Conservation (phyloP, 2,329 filamentous ascomycete genomes). For the Ophiostoma quercus region DNA sequence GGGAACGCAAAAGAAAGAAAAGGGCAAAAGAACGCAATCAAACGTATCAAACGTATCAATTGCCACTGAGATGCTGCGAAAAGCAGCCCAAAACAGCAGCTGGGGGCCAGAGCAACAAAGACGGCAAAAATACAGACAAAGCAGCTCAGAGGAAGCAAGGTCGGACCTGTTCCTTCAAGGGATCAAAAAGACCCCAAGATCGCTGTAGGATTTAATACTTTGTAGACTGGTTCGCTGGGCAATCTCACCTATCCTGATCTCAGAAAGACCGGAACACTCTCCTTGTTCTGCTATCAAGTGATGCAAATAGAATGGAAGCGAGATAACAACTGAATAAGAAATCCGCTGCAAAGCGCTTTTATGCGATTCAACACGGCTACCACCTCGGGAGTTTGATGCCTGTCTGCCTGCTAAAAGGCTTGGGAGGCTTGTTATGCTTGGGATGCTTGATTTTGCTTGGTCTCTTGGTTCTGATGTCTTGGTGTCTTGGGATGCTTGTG, state of each 20-base stretch:
- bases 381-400: background rate
- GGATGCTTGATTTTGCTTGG: background rate
- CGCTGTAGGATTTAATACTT: too few relatives aligned
- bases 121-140: background rate
- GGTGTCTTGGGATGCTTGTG: background rate
- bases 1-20: background rate
- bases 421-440: background rate
- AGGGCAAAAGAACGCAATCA: background rate
- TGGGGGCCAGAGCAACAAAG: background rate
- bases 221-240: too few relatives aligned
- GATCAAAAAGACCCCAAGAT: too few relatives aligned
- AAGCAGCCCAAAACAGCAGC: background rate
- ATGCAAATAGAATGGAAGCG: background rate
- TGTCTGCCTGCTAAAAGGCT: background rate
- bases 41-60: background rate
- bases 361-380: conserved; percentile 4
- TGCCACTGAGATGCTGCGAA: background rate
- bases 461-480: too few relatives aligned
- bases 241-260: background rate
- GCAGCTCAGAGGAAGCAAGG: background rate
- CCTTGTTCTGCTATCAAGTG: background rate
- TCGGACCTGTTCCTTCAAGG: too few relatives aligned
- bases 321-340: background rate
- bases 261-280: background rate
- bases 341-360: background rate